Percentiles rank a stretch among this genome's conserved stretches.
Conservation (phyloP, 305 asterid genomes). For the Fraxinus greggii region DNA sequence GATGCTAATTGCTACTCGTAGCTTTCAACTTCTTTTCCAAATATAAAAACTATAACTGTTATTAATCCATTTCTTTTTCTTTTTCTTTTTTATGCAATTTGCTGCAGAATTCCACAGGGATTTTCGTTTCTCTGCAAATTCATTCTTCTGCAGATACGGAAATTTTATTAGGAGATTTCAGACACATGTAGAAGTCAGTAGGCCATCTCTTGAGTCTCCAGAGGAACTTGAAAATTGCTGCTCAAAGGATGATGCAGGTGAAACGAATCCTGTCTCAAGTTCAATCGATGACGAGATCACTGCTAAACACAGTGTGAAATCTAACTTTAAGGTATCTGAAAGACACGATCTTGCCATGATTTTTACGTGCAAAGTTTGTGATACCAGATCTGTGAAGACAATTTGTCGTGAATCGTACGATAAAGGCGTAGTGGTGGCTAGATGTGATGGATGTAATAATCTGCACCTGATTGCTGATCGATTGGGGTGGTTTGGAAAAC, state of each 20-base stretch:
- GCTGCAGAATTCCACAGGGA: conserved; percentile 44
- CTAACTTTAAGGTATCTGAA: conserved; percentile 54
- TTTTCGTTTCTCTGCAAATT: conserved; percentile 38
- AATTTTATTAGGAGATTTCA: conserved; percentile 42
- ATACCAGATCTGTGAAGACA: conserved; percentile 69
- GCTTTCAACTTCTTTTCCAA: not conserved
- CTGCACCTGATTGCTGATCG: conserved; percentile 88
- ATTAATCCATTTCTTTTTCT: not conserved
- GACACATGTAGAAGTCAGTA: conserved; percentile 37
- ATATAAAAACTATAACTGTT: not conserved
- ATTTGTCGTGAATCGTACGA: conserved; percentile 76
- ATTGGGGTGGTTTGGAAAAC: conserved; percentile 88
- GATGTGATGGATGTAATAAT: conserved; percentile 83
- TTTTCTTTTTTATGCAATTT: not conserved
- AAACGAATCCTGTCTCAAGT: conserved; percentile 19
- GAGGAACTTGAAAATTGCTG: conserved; percentile 32
- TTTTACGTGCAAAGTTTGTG: conserved; percentile 78
- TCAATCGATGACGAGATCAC: conserved; percentile 26
- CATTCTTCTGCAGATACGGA: conserved; percentile 36
- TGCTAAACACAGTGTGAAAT: conserved; percentile 43
- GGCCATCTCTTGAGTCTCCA: conserved; percentile 23
- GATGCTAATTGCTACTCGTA: not conserved
- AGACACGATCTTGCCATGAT: conserved; percentile 80
- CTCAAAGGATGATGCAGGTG: conserved; percentile 28
- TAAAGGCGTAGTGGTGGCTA: conserved; percentile 80